These are phyloP conservation scores for Macadamia integrifolia DNA, from an alignment of 164 flowering plant species.

Conservation along the genomic window DNA sequence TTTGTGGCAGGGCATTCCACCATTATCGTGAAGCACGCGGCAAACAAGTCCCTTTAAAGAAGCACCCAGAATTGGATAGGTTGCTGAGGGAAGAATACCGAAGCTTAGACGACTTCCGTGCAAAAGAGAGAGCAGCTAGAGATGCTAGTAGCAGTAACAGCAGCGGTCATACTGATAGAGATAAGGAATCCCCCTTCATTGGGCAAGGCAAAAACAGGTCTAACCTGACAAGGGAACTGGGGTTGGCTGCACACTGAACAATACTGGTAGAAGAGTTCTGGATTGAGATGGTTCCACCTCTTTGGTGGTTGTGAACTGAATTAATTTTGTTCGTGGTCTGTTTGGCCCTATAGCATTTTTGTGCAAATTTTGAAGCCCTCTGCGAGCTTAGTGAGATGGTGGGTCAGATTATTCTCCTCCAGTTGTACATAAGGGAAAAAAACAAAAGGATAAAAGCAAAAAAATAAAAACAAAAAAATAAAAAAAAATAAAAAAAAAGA, in stretches of 20 bases:
- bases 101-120: conserved; percentile 71
- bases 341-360: conserved; percentile 16
- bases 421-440: conserved; percentile 17
- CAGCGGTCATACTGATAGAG: conserved; percentile 4
- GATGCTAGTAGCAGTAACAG: conserved; percentile 19
- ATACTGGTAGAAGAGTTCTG: background rate
- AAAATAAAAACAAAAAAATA: background rate
- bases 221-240: conserved; percentile 17
- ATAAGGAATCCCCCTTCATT: conserved; percentile 7
- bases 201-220: conserved; percentile 19
- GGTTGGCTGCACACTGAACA: conserved; percentile 10
- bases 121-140: conserved; percentile 38
- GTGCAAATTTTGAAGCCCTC: conserved; percentile 27
- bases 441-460: background rate
- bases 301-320: conserved; percentile 1
- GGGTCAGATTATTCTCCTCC: conserved; percentile 11
- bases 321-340: conserved; percentile 9
- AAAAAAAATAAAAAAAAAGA: background rate
- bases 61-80: conserved; percentile 74
- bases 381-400: conserved; percentile 9
- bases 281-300: background rate
- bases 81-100: conserved; percentile 70
- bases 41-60: conserved; percentile 41
- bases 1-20: conserved; percentile 80
- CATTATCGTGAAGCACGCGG: conserved; percentile 51